Percentiles rank a stretch among this genome's conserved stretches.
Conservation (phyloP, 345 rosid genomes). For the Noccaea bulbosa region DNA sequence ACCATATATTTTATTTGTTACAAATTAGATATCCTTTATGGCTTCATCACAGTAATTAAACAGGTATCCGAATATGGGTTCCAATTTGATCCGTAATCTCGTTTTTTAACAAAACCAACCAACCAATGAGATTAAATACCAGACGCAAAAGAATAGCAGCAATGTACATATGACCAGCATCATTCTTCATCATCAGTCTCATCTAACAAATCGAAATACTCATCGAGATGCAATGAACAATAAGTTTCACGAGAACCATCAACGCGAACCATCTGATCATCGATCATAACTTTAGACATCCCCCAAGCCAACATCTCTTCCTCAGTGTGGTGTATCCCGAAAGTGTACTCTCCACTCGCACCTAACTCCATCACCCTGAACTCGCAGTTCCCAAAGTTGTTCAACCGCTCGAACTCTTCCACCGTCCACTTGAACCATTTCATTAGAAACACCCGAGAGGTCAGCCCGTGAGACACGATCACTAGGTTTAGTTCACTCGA, state of each 20-base stretch:
- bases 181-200: conserved; percentile 47
- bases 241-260: conserved; percentile 50
- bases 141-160: neutral
- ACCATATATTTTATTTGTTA: too few species aligned
- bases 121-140: neutral
- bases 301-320: conserved; percentile 69
- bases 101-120: neutral
- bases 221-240: conserved; percentile 64
- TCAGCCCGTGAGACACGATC: conserved; percentile 77
- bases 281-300: conserved; percentile 72
- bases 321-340: conserved; percentile 53
- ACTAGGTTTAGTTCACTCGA: conserved; percentile 75
- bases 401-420: conserved; percentile 73
- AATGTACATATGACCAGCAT: neutral
- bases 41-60: too few species aligned
- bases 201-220: conserved; percentile 56
- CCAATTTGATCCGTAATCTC: neutral
- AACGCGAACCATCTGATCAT: conserved; percentile 73
- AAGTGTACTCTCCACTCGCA: conserved; percentile 74
- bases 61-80: too few species aligned
- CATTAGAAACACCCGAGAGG: conserved; percentile 84
- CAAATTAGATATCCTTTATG: too few species aligned
- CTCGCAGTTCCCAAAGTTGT: conserved; percentile 81
- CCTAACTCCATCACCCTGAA: conserved; percentile 81
- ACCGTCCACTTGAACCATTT: conserved; percentile 99